Conservation (phyloP, 2,329 filamentous ascomycete species). For the Cordyceps militaris region DNA sequence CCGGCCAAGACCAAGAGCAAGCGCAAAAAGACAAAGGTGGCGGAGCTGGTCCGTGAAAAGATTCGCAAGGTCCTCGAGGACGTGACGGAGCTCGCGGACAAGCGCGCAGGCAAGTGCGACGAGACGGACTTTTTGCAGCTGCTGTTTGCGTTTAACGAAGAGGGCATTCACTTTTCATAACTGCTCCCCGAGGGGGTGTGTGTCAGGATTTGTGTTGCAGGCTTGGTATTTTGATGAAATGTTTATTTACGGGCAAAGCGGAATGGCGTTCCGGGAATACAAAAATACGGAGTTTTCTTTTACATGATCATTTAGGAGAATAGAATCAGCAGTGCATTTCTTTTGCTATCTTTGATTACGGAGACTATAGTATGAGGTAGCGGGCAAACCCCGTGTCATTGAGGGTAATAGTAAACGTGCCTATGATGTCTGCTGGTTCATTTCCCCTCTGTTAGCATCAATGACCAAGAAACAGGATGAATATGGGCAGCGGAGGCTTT, state of each 20-base stretch:
- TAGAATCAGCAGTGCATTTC: neutral
- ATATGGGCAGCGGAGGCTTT: too few species aligned
- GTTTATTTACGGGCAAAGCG: neutral
- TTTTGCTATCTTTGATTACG: neutral
- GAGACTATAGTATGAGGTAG: too few species aligned
- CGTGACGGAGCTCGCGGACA: conserved; percentile 72
- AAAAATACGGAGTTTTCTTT: neutral
- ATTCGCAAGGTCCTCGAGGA: conserved; percentile 77
- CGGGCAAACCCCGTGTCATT: too few species aligned
- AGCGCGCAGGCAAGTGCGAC: conserved; percentile 77
- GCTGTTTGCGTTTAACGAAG: conserved; percentile 76
- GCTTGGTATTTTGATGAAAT: neutral
- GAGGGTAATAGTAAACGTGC: too few species aligned
- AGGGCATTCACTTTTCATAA: conserved; percentile 82
- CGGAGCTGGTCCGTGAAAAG: conserved; percentile 77
- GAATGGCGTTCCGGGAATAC: neutral
- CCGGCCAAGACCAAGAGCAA: conserved; percentile 55
- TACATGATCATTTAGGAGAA: neutral
- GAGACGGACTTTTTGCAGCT: conserved; percentile 86
- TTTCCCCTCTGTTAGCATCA: too few species aligned
- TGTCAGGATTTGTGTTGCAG: neutral
- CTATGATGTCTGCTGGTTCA: too few species aligned
- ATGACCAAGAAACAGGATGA: neutral
- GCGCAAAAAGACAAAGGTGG: conserved; percentile 73
- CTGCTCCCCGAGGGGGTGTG: too few species aligned